Percentiles rank a stretch among this genome's conserved stretches.
These are phyloP conservation scores for Hypsizygus marmoreus DNA, from an alignment of 768 basidiomycete species.

Conservation along the genomic window DNA sequence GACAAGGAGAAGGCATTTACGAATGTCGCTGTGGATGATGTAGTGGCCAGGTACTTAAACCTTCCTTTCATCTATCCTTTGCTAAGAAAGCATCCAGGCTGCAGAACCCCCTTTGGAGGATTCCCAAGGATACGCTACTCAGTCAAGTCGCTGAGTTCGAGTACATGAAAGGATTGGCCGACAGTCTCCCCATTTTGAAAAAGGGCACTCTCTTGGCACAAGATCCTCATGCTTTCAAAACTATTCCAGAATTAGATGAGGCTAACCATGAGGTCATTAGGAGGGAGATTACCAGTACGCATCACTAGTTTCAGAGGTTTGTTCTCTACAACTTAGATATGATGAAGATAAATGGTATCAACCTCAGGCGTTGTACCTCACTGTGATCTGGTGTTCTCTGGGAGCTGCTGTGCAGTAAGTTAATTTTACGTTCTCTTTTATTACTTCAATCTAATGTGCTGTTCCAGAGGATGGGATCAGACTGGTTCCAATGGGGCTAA, in stretches of 20 bases:
- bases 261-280: conserved; percentile 36
- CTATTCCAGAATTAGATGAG: conserved; percentile 32
- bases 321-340: not conserved
- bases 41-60: too few species aligned
- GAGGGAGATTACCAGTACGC: conserved; percentile 44
- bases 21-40: too few species aligned
- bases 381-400: conserved; percentile 55
- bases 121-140: conserved; percentile 59
- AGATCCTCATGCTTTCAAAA: conserved; percentile 50
- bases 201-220: conserved; percentile 77
- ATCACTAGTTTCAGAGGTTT: not conserved
- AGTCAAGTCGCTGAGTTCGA: conserved; percentile 61
- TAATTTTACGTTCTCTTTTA: not conserved
- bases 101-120: conserved; percentile 46
- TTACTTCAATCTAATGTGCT: too few species aligned
- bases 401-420: conserved; percentile 75
- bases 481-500: conserved; percentile 64
- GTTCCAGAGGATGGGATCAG: conserved; percentile 59
- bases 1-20: too few species aligned
- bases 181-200: conserved; percentile 46
- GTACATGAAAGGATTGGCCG: conserved; percentile 41
- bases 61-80: too few species aligned
- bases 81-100: too few species aligned
- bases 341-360: conserved; percentile 45
- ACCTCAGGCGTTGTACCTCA: conserved; percentile 39